Evolutionary conservation across 1,284 basidiomycete genomes (phyloP).

Genomic region (Trichosporon asahii): DNA sequence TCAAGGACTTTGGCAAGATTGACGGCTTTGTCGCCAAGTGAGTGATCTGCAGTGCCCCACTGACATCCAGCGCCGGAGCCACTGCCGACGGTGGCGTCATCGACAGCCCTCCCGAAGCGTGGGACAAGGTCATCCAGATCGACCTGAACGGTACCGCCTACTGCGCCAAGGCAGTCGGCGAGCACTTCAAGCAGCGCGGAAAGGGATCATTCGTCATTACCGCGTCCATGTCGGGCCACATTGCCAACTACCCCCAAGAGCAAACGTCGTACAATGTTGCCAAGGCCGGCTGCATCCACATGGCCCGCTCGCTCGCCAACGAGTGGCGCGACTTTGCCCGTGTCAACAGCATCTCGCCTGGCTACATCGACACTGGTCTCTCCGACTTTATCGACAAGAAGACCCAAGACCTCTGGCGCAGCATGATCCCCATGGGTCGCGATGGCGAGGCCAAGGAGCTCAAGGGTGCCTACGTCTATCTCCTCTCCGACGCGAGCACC

Average conservation of each 20-base stretch:
- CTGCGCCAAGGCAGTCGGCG: slow-evolving; percentile 12
- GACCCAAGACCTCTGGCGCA: neutral
- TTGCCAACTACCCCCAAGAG: slow-evolving; percentile 11
- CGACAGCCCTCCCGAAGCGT: slow-evolving; percentile 5
- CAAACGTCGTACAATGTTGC: slow-evolving; percentile 4
- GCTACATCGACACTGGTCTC: slow-evolving; percentile 11
- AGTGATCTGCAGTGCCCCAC: neutral
- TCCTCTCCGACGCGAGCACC: slow-evolving; percentile 5
- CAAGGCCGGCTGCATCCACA: slow-evolving; percentile 10
- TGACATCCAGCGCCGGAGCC: slow-evolving; percentile 3
- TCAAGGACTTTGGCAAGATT: slow-evolving; percentile 9
- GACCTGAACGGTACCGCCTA: slow-evolving; percentile 12
- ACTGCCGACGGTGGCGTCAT: slow-evolving; percentile 11
- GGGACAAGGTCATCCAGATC: slow-evolving; percentile 13
- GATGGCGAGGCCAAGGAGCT: slow-evolving; percentile 9
- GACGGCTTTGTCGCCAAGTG: slow-evolving; percentile 12
- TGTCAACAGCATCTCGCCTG: slow-evolving; percentile 13
- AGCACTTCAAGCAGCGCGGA: slow-evolving; percentile 12
- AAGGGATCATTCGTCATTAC: slow-evolving; percentile 10
- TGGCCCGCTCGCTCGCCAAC: slow-evolving; percentile 4
- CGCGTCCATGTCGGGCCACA: slow-evolving; percentile 8
- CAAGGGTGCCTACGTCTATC: slow-evolving; percentile 13
- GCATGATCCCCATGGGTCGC: slow-evolving; percentile 12
- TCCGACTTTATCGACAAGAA: slow-evolving; percentile 5
- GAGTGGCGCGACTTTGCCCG: slow-evolving; percentile 12